Evolutionary conservation across 1,284 basidiomycete species (phyloP), one percentile per base, ranked within the genome.

Genomic region (Gomphus bonarii): DNA sequence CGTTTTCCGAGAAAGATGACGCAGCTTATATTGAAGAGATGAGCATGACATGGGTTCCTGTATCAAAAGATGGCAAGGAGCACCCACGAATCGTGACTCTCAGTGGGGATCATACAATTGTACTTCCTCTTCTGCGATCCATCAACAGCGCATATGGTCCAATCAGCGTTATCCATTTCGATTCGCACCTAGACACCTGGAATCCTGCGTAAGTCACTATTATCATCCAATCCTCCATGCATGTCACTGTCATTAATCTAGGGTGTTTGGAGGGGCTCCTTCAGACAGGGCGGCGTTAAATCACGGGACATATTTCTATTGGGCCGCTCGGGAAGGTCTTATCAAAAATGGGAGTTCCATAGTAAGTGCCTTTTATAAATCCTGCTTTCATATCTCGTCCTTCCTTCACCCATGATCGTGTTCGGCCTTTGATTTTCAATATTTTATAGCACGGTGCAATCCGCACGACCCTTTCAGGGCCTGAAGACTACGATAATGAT

Each of bases 61-160:
- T 84, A 58, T 76, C 80, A 53, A 60, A 70, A 10, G 84, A 88
- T 57, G 84, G 81, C 14, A 82, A 79, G 62, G 70, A 76, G 55
- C 85, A 87, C 62, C 84, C 85, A 11, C 74, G 84, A 44, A 69
- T 88, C 57, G 75, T 88, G 61, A 86, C 85, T 18, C 77, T 90
- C 22, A 87, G 88, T 35, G 87, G 87, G 11, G 87, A 90, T 64
- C 86, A 89, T 63, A 87, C 85, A 3, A 85, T 89, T 59, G 85
- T 80, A 28, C 72, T 84, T 14, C 80, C 80, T n/a, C 66, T 81
- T 31, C 68, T 81, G 43, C 79, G 85, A 42, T 85, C 85, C 14
- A 79, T 88, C 51, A 65, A 84, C 66, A 78, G 78, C 49, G 79
- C 78, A 9, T 88, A 88, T 64, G 85, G 86, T 6, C 74, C 81